Percentiles rank a stretch among this genome's conserved stretches.
phyloP scores from a whole-genome alignment of 148 eudicot species.

The Rhododendron molle region DNA sequence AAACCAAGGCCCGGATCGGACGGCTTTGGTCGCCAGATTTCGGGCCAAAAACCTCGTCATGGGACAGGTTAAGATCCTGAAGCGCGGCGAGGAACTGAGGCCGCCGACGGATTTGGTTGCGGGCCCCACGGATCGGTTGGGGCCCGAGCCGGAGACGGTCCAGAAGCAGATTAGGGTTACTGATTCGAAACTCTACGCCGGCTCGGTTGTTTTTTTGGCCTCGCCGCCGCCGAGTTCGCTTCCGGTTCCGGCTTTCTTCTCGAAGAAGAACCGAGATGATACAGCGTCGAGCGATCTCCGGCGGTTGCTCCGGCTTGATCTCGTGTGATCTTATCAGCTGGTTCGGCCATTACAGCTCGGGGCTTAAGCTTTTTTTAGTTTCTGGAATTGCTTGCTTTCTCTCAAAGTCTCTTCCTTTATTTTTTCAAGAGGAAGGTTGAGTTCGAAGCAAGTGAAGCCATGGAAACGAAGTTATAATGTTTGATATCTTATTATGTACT shows the following conservation, averaged over 20 bases:
- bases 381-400: constrained; percentile 1
- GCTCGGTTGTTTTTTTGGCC: constrained; percentile 17
- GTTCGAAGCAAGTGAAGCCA: constrained; percentile 9
- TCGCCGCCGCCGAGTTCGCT: constrained; percentile 44
- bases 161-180: constrained; percentile 39
- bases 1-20: neutral
- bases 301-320: constrained; percentile 25
- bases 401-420: constrained; percentile 22
- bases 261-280: constrained; percentile 5
- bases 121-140: constrained; percentile 39
- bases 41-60: constrained; percentile 5
- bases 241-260: constrained; percentile 32
- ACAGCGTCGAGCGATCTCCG: constrained; percentile 25
- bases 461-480: neutral
- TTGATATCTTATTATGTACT: neutral
- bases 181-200: constrained; percentile 29
- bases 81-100: constrained; percentile 35
- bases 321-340: neutral
- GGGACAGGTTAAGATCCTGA: constrained; percentile 26
- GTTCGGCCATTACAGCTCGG: neutral
- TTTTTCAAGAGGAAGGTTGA: constrained; percentile 28
- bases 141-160: constrained; percentile 52
- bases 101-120: constrained; percentile 23
- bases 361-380: neutral
- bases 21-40: neutral